A percentile compares a stretch with the other conserved stretches of the same genome.
Conservation (phyloP, 2,329 filamentous ascomycete genomes). For the Ophiostoma tasmaniense region DNA sequence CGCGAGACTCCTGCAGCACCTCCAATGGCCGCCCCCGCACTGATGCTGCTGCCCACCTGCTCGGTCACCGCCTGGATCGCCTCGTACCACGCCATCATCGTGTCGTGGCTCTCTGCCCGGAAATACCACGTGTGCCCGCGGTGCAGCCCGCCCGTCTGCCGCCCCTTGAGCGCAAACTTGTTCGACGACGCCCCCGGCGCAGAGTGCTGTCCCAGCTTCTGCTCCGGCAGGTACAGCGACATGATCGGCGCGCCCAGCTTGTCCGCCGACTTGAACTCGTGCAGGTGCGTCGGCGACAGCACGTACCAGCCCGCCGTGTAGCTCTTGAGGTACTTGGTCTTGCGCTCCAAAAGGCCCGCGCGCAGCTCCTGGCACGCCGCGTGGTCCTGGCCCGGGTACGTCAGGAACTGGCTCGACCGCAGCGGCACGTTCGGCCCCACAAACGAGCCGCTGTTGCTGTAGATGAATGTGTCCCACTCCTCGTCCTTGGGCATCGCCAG, state of each 20-base stretch:
- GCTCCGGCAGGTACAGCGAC: conserved; percentile 90
- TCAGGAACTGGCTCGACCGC: conserved; percentile 70
- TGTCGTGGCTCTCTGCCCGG: conserved; percentile 69
- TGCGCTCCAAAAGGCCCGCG: conserved; percentile 85
- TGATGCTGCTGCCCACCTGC: neutral
- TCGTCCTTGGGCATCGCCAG: conserved; percentile 89
- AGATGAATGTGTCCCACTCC: conserved; percentile 81
- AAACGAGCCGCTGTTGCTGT: conserved; percentile 69
- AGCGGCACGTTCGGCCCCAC: conserved; percentile 77
- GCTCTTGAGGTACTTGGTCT: conserved; percentile 98
- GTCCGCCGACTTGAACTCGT: conserved; percentile 98
- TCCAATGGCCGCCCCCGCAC: neutral
- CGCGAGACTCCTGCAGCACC: neutral
- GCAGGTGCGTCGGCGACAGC: conserved; percentile 87
- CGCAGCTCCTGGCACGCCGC: conserved; percentile 74
- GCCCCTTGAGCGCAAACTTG: conserved; percentile 96
- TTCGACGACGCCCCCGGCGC: conserved; percentile 74
- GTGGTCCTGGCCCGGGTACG: conserved; percentile 85
- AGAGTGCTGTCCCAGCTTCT: conserved; percentile 90
- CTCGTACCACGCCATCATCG: conserved; percentile 94
- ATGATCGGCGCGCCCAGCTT: conserved; percentile 86
- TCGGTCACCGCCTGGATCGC: conserved; percentile 77
- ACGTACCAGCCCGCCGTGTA: conserved; percentile 97
- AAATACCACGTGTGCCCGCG: conserved; percentile 68
- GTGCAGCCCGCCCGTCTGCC: conserved; percentile 88